Evolutionary conservation across 2,329 filamentous ascomycete genomes (phyloP), one percentile per base, ranked within the genome.

Genomic region (Ophiostoma sp.): DNA sequence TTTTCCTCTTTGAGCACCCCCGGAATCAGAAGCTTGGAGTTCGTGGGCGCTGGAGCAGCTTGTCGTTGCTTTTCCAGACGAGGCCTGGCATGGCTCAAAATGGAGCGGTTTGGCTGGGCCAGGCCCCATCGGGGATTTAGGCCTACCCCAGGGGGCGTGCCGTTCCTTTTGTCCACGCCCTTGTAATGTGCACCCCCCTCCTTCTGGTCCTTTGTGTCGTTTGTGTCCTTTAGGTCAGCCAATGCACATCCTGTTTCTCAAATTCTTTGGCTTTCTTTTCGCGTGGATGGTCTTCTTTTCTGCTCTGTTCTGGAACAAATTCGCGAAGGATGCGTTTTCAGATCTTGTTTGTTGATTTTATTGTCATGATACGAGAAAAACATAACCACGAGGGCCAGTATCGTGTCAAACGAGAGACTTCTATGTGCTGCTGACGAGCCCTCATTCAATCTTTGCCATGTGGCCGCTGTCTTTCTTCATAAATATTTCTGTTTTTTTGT

Each of bases 1-100:
- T 71, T 71, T 59, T 64, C 55, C 69, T 42, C 69, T 71, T 64
- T 71, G 36, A 50, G 55, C 17, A 45, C 42, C 19, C 42, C 19
- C n/a, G n/a, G n/a, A n/a, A 15, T 25, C 55, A 71, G 28, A 71
- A 28, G 25, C 19, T 59, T 50, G 57, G 55, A 36, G 55, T 52
- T 63, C n/a, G 17, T 17, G 55, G 36, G 69, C 50, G n/a, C 48
- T 69, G 55, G 57, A 11, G 50, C 68, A 31, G 17, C 25, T 33
- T 33, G 50, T 9, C 33, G 7, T n/a, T 9, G 2, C 9, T 33
- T 50, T 42, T 64, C 22, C 61, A 50, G 22, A 39, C 19, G 33
- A 22, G 33, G 33, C 59, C n/a, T 36, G 59, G 59, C 59, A 36
- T 63, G 59, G 28, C 28, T 59, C 11, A 4, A 36, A 17, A 45